Base-by-base conservation (phyloP, 768 basidiomycete genomes). In the Cyclocybe aegerita region DNA sequence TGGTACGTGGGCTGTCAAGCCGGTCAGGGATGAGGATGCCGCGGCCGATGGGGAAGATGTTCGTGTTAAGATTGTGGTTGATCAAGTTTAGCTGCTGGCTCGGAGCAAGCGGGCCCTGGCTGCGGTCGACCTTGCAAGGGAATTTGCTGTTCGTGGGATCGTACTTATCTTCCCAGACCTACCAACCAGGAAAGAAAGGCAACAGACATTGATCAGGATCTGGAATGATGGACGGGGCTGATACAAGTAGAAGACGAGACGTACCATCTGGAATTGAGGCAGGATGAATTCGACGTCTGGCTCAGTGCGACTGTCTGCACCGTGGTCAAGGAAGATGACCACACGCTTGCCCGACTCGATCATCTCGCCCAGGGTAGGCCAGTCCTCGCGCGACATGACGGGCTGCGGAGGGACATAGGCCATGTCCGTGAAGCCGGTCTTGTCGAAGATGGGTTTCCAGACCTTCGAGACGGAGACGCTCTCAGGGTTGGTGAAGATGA, bases 401-500 rank as follows among this genome's bases (percentile, higher is more conserved):
- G 73, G 60, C 3, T 68, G 60, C 0, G 79, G 71, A 1, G 84
- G 85, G 7, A 79, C 68, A 54, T 79, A 86, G 0, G 75, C 70
- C n/a, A 73, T 53, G 2, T 69, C 57, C 4, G 70, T 66, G 16
- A 75, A 65, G 1, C 70, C 81, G 12, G 80, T 69, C 1, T 66
- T 56, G 29, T 76, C 69, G 64, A 86, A 85, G 3, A 75, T 67
- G 0, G 78, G 77, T 36, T 72, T 74, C 77, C 80, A 84, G 9
- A 75, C 65, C 7, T 68, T 63, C 1, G 68, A 50, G 4, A 81
- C 65, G 4, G 78, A 76, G 4, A 75, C 63, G 6, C 75, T 71
- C 45, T 85, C 83, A 10, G 79, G 80, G 65, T 86, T 86, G 39
- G 85, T 84, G 61, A 87, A 81, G 39, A 86, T 67, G 45, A 86